Percentiles rank a stretch among this genome's conserved stretches.
Conservation (phyloP, 257 asterid genomes). For the Lantana camara region DNA sequence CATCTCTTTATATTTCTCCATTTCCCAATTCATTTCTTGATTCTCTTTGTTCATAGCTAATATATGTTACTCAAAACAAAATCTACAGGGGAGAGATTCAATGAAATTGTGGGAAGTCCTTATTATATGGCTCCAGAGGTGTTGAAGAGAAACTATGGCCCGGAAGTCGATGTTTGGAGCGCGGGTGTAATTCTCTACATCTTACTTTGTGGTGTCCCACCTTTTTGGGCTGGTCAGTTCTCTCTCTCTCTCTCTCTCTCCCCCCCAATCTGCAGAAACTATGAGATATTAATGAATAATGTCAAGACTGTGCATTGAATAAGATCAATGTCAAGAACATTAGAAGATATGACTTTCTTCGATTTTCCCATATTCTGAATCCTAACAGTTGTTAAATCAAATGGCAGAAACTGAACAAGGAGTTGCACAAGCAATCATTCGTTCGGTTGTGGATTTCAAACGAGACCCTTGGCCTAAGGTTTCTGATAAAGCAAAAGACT, state of each 20-base stretch:
- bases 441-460: slow-evolving; percentile 48
- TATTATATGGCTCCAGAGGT: slow-evolving; percentile 70
- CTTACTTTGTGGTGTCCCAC: slow-evolving; percentile 57
- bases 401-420: slow-evolving; percentile 72
- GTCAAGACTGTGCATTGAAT: too few species aligned
- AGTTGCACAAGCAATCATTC: slow-evolving; percentile 57
- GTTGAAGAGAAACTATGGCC: slow-evolving; percentile 54
- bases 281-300: not conserved
- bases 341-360: too few species aligned
- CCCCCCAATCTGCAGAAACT: not conserved
- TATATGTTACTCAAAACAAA: not conserved
- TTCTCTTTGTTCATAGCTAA: not conserved
- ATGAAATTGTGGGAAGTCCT: slow-evolving; percentile 71
- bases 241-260: not conserved
- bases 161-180: slow-evolving; percentile 61
- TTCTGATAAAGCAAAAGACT: slow-evolving; percentile 61
- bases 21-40: not conserved
- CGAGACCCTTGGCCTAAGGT: slow-evolving; percentile 69
- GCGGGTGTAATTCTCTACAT: slow-evolving; percentile 66
- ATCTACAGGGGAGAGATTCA: slow-evolving; percentile 48
- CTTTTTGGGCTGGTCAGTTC: slow-evolving; percentile 62
- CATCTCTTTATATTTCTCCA: slow-evolving; percentile 1
- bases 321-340: too few species aligned
- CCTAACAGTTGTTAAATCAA: slow-evolving; percentile 6
- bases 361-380: not conserved